These are phyloP conservation scores for Cymbidium sinense DNA, from an alignment of 106 monocot species.

Conservation along the genomic window DNA sequence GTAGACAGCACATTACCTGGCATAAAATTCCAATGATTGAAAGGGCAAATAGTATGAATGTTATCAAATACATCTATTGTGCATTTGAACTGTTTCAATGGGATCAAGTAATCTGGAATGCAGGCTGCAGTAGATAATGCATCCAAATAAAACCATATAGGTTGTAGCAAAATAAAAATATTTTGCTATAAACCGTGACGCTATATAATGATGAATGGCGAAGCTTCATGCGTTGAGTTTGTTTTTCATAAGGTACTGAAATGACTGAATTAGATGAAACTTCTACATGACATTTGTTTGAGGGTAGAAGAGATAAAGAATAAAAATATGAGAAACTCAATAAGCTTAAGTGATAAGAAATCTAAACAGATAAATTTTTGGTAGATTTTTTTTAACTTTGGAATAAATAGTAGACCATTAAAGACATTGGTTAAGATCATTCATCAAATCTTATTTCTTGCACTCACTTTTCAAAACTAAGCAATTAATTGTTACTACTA, in stretches of 20 bases:
- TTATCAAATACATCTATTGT: constrained; percentile 26
- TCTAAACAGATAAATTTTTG: not conserved
- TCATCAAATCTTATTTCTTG: not conserved
- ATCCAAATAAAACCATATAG: not conserved
- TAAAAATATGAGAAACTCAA: constrained; percentile 1
- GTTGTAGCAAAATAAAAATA: not conserved
- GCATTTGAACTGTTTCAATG: constrained; percentile 31
- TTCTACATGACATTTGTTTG: too few relatives aligned
- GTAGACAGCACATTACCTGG: constrained; percentile 31
- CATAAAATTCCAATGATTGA: constrained; percentile 60
- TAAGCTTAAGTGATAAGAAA: not conserved
- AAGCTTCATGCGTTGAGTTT: not conserved
- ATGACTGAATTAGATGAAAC: not conserved
- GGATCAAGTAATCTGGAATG: constrained; percentile 42
- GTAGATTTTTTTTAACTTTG: not conserved
- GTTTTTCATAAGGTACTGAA: not conserved
- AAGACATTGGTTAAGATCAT: not conserved
- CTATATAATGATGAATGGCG: too few relatives aligned
- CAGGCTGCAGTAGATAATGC: constrained; percentile 16
- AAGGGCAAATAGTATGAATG: constrained; percentile 34
- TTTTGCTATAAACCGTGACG: not conserved
- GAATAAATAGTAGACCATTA: not conserved
- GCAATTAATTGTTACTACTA: not conserved
- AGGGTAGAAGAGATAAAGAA: not conserved
- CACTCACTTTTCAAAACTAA: not conserved